These are phyloP conservation scores for Coemansia sp. DNA, from an alignment of 192 early-diverging fungal genomes.

Conservation along the genomic window DNA sequence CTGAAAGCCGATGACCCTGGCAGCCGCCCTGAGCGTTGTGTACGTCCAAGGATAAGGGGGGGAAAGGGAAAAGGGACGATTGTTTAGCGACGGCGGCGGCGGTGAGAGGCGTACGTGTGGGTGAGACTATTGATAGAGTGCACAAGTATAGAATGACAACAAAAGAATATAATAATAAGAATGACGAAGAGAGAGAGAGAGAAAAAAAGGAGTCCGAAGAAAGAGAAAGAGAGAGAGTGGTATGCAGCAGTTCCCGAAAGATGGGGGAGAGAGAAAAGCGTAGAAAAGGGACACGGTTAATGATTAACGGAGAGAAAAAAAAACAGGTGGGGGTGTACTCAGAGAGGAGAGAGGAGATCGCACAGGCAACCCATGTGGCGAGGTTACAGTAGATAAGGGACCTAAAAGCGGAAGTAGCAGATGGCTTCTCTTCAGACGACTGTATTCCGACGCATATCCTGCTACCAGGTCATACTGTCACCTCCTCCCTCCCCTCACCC, in stretches of 20 bases:
- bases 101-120: not conserved
- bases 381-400: not conserved
- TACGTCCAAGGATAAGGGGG: not conserved
- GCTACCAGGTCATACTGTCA: not conserved
- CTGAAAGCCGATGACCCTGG: not conserved
- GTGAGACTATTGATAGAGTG: conserved; percentile 7
- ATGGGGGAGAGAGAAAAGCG: not conserved
- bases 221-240: conserved; percentile 1
- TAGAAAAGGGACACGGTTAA: conserved; percentile 5
- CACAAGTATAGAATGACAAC: not conserved
- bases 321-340: not conserved
- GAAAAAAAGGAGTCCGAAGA: not conserved
- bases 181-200: not conserved
- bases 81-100: conserved; percentile 5
- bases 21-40: conserved; percentile 7
- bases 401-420: not conserved
- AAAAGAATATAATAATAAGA: not conserved
- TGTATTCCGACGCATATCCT: not conserved
- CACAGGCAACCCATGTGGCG: conserved; percentile 1
- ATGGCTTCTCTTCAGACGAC: not conserved
- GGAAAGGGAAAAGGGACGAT: not conserved
- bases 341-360: not conserved
- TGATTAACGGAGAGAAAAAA: conserved; percentile 6
- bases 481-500: not conserved
- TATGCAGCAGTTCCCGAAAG: not conserved